Conservation (phyloP, 1,139 yeast genomes). For the Saccharomycopsis hybrid region DNA sequence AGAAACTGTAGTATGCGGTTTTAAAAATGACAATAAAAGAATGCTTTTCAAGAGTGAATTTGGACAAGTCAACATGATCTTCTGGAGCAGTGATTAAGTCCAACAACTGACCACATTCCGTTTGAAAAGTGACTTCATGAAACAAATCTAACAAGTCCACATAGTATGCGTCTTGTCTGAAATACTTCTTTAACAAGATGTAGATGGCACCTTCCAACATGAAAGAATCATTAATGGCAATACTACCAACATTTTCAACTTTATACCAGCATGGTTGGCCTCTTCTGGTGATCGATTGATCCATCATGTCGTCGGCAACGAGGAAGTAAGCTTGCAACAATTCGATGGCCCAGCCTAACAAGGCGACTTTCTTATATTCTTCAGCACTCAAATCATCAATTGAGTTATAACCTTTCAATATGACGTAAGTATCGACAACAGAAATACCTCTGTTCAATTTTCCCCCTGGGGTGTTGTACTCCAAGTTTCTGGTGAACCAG, state of each 20-base stretch:
- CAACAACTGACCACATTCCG: constrained; percentile 93
- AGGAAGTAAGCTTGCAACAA: constrained; percentile 92
- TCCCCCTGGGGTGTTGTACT: constrained; percentile 94
- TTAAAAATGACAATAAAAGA: constrained; percentile 93
- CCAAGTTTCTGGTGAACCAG: constrained; percentile 73
- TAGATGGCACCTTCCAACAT: constrained; percentile 96
- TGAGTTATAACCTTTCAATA: constrained; percentile 59
- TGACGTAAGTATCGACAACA: constrained; percentile 85
- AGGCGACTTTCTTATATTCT: constrained; percentile 79
- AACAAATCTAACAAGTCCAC: constrained; percentile 87
- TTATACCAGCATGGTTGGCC: constrained; percentile 99
- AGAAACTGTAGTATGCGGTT: constrained; percentile 96
- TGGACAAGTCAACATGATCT: constrained; percentile 79
- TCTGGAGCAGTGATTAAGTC: constrained; percentile 98
- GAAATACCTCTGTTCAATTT: constrained; percentile 94
- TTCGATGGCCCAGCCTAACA: constrained; percentile 95
- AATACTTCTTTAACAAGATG: constrained; percentile 80
- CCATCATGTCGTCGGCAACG: constrained; percentile 99
- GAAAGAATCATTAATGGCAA: constrained; percentile 96
- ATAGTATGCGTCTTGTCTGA: constrained; percentile 74
- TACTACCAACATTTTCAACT: constrained; percentile 71
- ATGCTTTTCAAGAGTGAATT: constrained; percentile 84
- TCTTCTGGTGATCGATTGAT: constrained; percentile 91
- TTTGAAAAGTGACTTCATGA: constrained; percentile 93
- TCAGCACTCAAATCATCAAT: constrained; percentile 52